These are phyloP conservation scores for Gamsiella multidivaricata DNA, from an alignment of 192 early-diverging fungal genomes.

Conservation along the genomic window DNA sequence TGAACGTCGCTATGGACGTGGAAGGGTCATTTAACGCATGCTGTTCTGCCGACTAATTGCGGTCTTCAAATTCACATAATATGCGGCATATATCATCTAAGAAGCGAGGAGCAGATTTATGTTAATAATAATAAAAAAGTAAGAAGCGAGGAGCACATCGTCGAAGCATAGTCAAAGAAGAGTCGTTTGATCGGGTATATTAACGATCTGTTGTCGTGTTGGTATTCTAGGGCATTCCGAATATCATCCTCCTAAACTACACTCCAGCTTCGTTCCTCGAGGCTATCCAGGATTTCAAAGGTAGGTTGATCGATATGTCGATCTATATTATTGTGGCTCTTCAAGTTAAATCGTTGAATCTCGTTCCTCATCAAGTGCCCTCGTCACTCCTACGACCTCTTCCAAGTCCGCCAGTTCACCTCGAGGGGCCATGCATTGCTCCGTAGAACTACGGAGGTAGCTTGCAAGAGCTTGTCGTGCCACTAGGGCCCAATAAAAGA, in stretches of 20 bases:
- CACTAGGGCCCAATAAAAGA: background rate
- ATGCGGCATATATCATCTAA: no score
- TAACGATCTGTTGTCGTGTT: background rate
- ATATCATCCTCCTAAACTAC: slow-evolving; percentile 73
- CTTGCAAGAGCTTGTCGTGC: background rate
- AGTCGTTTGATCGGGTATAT: background rate
- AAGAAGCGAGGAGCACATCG: no score
- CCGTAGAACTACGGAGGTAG: no score
- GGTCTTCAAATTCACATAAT: no score
- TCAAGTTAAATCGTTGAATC: slow-evolving; percentile 39
- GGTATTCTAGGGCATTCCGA: slow-evolving; percentile 47
- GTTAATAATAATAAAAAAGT: no score
- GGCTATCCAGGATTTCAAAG: slow-evolving; percentile 64
- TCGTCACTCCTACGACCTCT: slow-evolving; percentile 72
- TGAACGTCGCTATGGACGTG: background rate
- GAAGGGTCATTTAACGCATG: background rate
- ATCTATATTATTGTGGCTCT: background rate
- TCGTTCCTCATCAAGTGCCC: slow-evolving; percentile 78
- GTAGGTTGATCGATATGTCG: slow-evolving; percentile 7
- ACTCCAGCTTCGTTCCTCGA: slow-evolving; percentile 64
- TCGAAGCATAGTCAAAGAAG: no score
- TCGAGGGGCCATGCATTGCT: no score
- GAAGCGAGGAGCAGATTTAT: no score
- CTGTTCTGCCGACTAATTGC: no score
- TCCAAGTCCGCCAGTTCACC: slow-evolving; percentile 48